Evolutionary conservation across 2,329 filamentous ascomycete species (phyloP), one percentile per base, ranked within the genome.

Genomic region (Aspergillus aculeatinus): DNA sequence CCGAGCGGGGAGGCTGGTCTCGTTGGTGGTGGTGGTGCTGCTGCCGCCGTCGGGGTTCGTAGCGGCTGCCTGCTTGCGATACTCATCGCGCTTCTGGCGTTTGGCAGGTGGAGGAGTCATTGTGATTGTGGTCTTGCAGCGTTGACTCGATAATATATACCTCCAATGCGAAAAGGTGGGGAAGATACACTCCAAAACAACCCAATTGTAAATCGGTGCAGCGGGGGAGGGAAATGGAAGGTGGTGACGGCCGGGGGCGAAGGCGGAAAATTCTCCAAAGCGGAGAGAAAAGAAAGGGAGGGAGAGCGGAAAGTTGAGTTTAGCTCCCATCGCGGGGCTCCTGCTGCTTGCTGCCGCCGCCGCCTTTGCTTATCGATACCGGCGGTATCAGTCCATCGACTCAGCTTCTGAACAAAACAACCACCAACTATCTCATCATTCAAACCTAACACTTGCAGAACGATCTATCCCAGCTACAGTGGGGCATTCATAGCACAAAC

Each of bases 31-130:
- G 25, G 27, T 27, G 27, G 27, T 29, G 27, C 63, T 67, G 52
- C 73, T 68, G 47, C 65, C 64, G 47, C 65, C 64, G 19, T 61
- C 50, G 14, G 67, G 58, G 57, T 68, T 33, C 63, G 67, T 35
- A 57, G 66, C 50, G 64, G 62, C 51, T 58, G 82, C 81, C 56
- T 81, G 77, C 58, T 82, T 82, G 67, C 85, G 86, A 72, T 89
- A 90, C 60, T 84, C 83, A 60, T 87, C 83, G 65, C 89, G 87
- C 79, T 87, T 88, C 73, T 89, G 60, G 53, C 55, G 54, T 35
- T 65, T 67, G 19, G 61, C 50, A 4, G 63, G 51, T 6, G 55
- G 51, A 19, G 58, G 57, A 29, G 61, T 60, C 51, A 59, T 61
- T 51, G 33, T 27, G 29, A 10, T 11, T 48, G 7, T 48, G 7